Evolutionary conservation across 768 basidiomycete genomes (phyloP).

Genomic region (Plicaturopsis crispa): DNA sequence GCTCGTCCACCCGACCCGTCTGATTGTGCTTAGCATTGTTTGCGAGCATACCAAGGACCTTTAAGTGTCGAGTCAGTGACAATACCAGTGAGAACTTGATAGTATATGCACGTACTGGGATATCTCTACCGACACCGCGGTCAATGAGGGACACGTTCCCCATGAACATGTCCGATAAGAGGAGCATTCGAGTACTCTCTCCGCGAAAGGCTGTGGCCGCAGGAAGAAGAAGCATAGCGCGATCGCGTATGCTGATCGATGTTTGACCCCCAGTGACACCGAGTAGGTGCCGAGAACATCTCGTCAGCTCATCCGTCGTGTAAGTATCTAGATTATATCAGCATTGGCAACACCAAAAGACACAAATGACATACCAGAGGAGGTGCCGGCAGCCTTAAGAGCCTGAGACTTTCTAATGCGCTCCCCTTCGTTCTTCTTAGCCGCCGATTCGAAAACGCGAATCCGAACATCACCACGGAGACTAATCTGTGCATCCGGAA

Average conservation of each 20-base stretch:
- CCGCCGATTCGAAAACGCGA: slow-evolving; percentile 10
- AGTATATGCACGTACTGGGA: slow-evolving; percentile 10
- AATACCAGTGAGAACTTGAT: not conserved
- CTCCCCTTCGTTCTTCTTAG: slow-evolving; percentile 12
- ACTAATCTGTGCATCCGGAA: slow-evolving; percentile 11
- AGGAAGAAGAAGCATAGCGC: slow-evolving; percentile 21
- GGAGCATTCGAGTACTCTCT: slow-evolving; percentile 16
- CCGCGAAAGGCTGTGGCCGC: slow-evolving; percentile 21
- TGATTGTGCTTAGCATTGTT: slow-evolving; percentile 17
- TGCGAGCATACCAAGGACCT: slow-evolving; percentile 11
- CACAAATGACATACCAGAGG: slow-evolving; percentile 4
- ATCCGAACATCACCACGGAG: slow-evolving; percentile 15
- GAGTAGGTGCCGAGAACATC: not conserved
- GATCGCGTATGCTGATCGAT: slow-evolving; percentile 15
- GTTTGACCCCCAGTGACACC: slow-evolving; percentile 4
- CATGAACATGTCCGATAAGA: slow-evolving; percentile 17
- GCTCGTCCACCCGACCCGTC: slow-evolving; percentile 20
- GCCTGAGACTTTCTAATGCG: slow-evolving; percentile 10
- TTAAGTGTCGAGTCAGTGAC: not conserved
- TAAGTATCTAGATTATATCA: slow-evolving; percentile 15
- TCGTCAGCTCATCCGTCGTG: slow-evolving; percentile 14
- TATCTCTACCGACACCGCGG: slow-evolving; percentile 8
- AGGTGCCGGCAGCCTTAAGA: slow-evolving; percentile 15
- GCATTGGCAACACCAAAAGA: not conserved
- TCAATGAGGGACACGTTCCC: slow-evolving; percentile 12